Base-by-base conservation (phyloP, 306 rosid genomes). In the Quillaja saponaria region DNA sequence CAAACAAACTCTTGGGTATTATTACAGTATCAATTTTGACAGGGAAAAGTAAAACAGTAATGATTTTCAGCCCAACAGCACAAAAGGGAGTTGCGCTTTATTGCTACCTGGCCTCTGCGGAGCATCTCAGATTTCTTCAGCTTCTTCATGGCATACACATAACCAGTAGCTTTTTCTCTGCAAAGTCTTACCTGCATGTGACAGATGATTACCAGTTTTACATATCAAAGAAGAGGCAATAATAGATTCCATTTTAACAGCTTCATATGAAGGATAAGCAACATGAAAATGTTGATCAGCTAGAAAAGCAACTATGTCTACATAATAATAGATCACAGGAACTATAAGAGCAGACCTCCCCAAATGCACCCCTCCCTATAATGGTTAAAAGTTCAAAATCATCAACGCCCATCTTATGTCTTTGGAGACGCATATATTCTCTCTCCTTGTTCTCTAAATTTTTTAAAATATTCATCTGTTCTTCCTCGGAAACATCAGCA, bases 111-210 rank as follows among this genome's bases (percentile, higher is more conserved):
- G 49, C 96, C 96, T 63, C 96, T 78, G 49, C 95, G 88, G 39
- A 89, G 96, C 95, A 89, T 89, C 77, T 89, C 96, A 18, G 95
- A 86, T 77, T 89, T 89, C 82, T 84, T 89, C 17, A 89, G 88
- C 74, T 89, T 89, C 81, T 89, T 89, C 96, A 89, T 89, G 16
- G 96, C 96, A 86, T 84, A 89, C 20, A 86, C 87, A 47, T 89
- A 80, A 51, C 95, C 91, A 17, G 87, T 86, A 12, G 82, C 51
- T 72, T 89, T 89, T 69, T 84, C 96, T 64, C 88, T 79, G 71
- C 96, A 89, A 67, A 89, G 51, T 66, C 96, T 89, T 49, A 89
- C 96, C 96, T 89, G 76, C 53, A 77, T 35, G 58, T 66, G 4
- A 4, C 13, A 40, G n/a, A n/a, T n/a, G n/a, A n/a, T n/a, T n/a